A percentile compares a stretch with the other conserved stretches of the same genome.
phyloP scores from a whole-genome alignment of 1,139 yeast genomes.

The Magnusiomyces suaveolens region DNA sequence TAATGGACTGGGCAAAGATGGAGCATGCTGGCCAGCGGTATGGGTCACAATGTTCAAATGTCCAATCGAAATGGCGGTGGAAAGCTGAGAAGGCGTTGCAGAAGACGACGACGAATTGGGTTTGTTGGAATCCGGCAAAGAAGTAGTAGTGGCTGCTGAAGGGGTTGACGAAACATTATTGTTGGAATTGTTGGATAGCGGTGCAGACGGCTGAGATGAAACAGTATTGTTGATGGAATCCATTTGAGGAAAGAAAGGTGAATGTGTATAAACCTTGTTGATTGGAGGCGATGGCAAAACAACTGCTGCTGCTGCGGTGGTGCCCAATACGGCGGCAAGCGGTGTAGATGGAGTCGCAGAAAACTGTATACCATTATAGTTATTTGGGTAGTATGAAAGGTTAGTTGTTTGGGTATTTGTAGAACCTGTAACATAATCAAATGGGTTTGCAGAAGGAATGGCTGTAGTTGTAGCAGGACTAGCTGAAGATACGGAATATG shows the following conservation, averaged over 20 bases:
- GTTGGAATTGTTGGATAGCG: neutral
- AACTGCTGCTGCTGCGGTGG: constrained; percentile 32
- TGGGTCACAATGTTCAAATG: neutral
- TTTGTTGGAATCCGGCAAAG: neutral
- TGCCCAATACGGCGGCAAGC: constrained; percentile 32
- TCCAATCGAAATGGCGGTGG: neutral
- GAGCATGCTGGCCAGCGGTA: neutral
- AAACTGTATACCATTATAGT: neutral
- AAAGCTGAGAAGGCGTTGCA: neutral
- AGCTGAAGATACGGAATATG: neutral
- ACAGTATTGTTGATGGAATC: constrained; percentile 12
- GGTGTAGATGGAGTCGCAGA: constrained; percentile 29
- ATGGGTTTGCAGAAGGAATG: neutral
- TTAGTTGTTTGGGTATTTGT: neutral
- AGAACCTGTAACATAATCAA: neutral
- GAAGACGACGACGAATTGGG: neutral
- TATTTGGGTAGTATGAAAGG: neutral
- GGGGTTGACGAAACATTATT: neutral
- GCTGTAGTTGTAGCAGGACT: neutral
- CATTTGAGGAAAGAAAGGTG: constrained; percentile 17
- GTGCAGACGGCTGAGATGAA: neutral
- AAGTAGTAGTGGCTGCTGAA: neutral
- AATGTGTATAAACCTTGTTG: constrained; percentile 18
- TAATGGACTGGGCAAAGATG: neutral
- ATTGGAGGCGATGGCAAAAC: constrained; percentile 21